Percentiles rank a stretch among this genome's conserved stretches.
phyloP scores from a whole-genome alignment of 805 yeast species.

The Sugiyamaella chiloensis region DNA sequence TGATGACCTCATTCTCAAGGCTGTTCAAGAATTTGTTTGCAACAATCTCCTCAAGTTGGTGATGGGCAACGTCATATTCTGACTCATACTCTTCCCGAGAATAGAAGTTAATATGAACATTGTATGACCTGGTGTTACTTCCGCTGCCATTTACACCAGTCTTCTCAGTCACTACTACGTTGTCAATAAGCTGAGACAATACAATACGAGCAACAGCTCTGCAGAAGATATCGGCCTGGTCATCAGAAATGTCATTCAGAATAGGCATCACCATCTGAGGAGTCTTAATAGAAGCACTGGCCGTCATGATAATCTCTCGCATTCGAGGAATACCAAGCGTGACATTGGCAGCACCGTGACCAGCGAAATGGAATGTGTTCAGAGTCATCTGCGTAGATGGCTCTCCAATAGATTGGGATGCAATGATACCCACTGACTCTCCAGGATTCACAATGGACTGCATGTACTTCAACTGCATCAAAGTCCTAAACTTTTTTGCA shows the following conservation, averaged over 20 bases:
- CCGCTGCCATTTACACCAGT: slow-evolving; percentile 58
- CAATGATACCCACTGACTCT: slow-evolving; percentile 97
- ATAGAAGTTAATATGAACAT: slow-evolving; percentile 71
- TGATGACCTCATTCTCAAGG: slow-evolving; percentile 69
- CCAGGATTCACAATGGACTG: slow-evolving; percentile 93
- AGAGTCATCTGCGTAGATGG: slow-evolving; percentile 99
- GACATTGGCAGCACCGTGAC: slow-evolving; percentile 99
- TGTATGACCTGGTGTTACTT: slow-evolving; percentile 63
- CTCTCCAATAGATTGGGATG: slow-evolving; percentile 97
- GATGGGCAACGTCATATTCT: slow-evolving; percentile 85
- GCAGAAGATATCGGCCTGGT: slow-evolving; percentile 88
- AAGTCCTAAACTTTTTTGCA: slow-evolving; percentile 83
- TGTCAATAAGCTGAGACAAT: slow-evolving; percentile 84
- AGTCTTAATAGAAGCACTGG: slow-evolving; percentile 91
- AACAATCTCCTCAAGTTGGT: slow-evolving; percentile 69
- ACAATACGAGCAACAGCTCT: slow-evolving; percentile 81
- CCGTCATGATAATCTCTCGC: slow-evolving; percentile 99
- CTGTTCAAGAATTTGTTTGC: slow-evolving; percentile 60
- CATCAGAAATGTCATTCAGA: slow-evolving; percentile 72
- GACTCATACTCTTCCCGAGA: slow-evolving; percentile 70
- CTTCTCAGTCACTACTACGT: slow-evolving; percentile 82
- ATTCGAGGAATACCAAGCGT: slow-evolving; percentile 99
- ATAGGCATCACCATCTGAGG: slow-evolving; percentile 98
- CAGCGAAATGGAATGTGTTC: slow-evolving; percentile 97
- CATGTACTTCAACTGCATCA: slow-evolving; percentile 98